These are phyloP conservation scores for Plasmodium sp. DNA, from an alignment of 169 alveolate genomes.

Conservation along the genomic window DNA sequence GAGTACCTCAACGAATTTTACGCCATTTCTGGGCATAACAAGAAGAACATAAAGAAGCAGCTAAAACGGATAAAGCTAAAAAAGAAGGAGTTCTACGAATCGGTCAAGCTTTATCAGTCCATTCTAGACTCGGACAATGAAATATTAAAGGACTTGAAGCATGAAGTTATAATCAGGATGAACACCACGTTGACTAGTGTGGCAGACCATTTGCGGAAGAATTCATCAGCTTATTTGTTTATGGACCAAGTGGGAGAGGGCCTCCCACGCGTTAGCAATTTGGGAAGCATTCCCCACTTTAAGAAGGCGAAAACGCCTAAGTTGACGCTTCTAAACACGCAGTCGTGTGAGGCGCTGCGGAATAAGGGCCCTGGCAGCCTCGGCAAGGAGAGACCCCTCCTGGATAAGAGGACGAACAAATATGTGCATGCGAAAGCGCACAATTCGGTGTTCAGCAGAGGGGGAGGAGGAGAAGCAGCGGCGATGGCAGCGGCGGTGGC, in stretches of 20 bases:
- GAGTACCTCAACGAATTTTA: constrained; percentile 43
- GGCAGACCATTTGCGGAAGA: neutral
- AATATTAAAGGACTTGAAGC: constrained; percentile 58
- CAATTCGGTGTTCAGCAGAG: neutral
- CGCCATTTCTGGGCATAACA: constrained; percentile 32
- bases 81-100: constrained; percentile 76
- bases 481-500: too few species aligned
- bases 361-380: neutral
- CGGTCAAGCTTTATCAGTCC: constrained; percentile 79
- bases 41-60: constrained; percentile 33
- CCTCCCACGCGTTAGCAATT: neutral
- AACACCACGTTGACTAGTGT: constrained; percentile 36
- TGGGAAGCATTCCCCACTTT: neutral
- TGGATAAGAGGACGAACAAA: neutral
- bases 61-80: constrained; percentile 16
- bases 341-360: neutral
- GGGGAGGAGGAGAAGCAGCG: neutral
- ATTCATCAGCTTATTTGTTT: neutral
- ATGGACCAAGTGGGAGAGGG: neutral
- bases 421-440: neutral
- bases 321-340: constrained; percentile 6
- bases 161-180: constrained; percentile 65
- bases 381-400: neutral
- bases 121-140: constrained; percentile 75
- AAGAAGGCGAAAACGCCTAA: neutral